Conservation (phyloP, 345 rosid species). For the Lepidium didymum region DNA sequence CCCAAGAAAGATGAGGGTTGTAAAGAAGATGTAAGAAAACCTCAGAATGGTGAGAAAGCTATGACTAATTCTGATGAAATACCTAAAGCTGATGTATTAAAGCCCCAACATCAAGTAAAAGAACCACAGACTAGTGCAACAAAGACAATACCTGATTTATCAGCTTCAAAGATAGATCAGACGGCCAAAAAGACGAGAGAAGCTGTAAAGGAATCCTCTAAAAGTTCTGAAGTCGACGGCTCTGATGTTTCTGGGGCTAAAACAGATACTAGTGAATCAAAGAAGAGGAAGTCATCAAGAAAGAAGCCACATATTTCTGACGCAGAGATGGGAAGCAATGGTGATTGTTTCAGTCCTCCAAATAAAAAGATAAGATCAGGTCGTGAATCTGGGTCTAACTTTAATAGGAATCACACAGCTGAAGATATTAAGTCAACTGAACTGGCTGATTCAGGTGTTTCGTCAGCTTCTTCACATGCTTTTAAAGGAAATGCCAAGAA, state of each 20-base stretch:
- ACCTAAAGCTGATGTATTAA: too few species aligned
- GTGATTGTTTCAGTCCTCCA: constrained; percentile 40
- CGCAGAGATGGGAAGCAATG: constrained; percentile 23
- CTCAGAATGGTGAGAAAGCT: constrained; percentile 36
- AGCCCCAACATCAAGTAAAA: background rate
- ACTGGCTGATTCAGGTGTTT: constrained; percentile 24
- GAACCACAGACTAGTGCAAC: constrained; percentile 8
- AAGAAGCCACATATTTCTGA: constrained; percentile 36
- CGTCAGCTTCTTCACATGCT: constrained; percentile 21
- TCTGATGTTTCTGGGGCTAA: constrained; percentile 24
- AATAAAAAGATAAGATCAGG: constrained; percentile 34
- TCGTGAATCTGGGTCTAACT: constrained; percentile 1
- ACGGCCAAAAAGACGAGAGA: constrained; percentile 38
- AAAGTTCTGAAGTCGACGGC: constrained; percentile 30
- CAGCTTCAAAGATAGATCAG: constrained; percentile 18
- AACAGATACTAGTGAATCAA: constrained; percentile 6
- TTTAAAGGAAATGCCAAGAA: constrained; percentile 17
- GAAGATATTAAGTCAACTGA: constrained; percentile 6
- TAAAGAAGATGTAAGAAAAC: constrained; percentile 11
- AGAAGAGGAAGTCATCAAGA: constrained; percentile 45
- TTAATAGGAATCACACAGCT: constrained; percentile 8
- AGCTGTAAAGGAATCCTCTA: constrained; percentile 27
- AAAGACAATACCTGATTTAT: constrained; percentile 9
- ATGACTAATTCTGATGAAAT: too few species aligned
- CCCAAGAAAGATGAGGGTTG: constrained; percentile 30